Evolutionary conservation across 139 green algal species (phyloP).

Genomic region (Diplosphaera chodatii): DNA sequence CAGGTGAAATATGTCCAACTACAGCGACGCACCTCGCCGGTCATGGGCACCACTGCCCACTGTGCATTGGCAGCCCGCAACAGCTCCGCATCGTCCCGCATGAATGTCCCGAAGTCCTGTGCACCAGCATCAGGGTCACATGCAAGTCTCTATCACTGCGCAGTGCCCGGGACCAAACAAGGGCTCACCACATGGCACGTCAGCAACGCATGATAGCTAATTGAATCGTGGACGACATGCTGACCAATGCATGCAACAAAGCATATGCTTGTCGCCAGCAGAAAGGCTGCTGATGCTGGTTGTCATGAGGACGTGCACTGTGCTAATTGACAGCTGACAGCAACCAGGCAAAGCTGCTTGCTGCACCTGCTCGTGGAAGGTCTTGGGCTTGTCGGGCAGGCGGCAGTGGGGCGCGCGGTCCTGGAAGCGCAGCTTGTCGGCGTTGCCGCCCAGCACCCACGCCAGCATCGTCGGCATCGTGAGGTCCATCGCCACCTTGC

Average conservation of each 20-base stretch:
- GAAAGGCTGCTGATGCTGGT: too few species aligned
- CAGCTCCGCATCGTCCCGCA: constrained; percentile 63
- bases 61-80: constrained; percentile 46
- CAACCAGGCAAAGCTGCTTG: too few species aligned
- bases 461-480: constrained; percentile 76
- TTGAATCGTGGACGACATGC: background rate
- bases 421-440: constrained; percentile 19
- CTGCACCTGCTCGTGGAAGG: constrained; percentile 47
- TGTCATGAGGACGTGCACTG: too few species aligned
- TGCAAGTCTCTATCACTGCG: too few species aligned
- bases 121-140: too few species aligned
- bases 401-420: constrained; percentile 28
- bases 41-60: constrained; percentile 63
- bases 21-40: background rate
- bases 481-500: constrained; percentile 57
- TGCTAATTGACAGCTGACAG: too few species aligned
- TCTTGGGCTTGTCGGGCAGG: constrained; percentile 54
- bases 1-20: too few species aligned
- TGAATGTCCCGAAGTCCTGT: constrained; percentile 49
- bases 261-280: too few species aligned
- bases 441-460: constrained; percentile 82
- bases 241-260: too few species aligned
- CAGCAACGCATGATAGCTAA: background rate
- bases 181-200: too few species aligned
- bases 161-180: too few species aligned